These are phyloP conservation scores for Aphanomyces stellatus DNA, from an alignment of 352 stramenopile species.

Conservation along the genomic window DNA sequence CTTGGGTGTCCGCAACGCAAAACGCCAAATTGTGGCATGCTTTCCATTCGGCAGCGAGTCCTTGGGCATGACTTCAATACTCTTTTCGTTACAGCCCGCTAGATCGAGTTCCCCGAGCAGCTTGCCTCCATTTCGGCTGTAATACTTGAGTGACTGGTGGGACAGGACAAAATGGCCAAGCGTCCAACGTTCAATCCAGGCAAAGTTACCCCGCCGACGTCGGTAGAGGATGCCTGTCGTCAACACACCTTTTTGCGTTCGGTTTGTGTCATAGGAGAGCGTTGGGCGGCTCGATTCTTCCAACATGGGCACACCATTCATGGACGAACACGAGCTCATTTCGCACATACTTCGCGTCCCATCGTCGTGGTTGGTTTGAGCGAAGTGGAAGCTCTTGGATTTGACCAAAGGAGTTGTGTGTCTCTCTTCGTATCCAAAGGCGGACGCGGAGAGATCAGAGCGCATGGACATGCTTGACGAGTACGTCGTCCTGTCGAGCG, in stretches of 20 bases:
- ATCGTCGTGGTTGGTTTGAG: not conserved
- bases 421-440: slow-evolving; percentile 1
- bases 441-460: not conserved
- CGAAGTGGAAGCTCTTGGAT: not conserved
- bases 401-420: not conserved
- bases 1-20: not conserved
- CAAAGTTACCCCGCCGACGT: slow-evolving; percentile 2
- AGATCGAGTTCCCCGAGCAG: slow-evolving; percentile 2
- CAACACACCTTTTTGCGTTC: not conserved
- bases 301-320: not conserved
- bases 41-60: slow-evolving; percentile 16
- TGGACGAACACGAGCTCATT: not conserved
- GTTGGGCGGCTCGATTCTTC: slow-evolving; percentile 9
- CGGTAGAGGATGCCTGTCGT: slow-evolving; percentile 11
- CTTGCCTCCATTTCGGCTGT: slow-evolving; percentile 17
- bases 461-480: not conserved
- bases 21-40: slow-evolving; percentile 18
- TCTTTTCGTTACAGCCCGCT: not conserved
- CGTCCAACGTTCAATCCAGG: slow-evolving; percentile 18
- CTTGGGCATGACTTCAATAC: slow-evolving; percentile 11
- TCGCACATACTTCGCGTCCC: not conserved
- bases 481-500: not conserved
- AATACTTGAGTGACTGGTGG: slow-evolving; percentile 4
- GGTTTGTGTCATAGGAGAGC: slow-evolving; percentile 12
- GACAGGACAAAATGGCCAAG: slow-evolving; percentile 15